phyloP scores from a whole-genome alignment of 441 rosid species.

The Hura crepitans region DNA sequence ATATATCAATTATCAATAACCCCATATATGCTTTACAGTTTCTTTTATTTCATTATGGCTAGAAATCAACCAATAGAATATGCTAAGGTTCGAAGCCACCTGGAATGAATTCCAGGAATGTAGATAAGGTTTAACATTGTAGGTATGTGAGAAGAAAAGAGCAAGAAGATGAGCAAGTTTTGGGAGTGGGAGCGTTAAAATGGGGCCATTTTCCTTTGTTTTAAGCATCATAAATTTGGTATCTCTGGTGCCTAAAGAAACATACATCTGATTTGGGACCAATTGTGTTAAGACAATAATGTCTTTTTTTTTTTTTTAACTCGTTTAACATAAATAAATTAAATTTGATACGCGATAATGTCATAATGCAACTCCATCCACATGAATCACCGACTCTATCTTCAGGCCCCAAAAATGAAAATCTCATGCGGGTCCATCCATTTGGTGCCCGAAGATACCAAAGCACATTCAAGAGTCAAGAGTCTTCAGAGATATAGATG shows the following conservation, averaged over 20 bases:
- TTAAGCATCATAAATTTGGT: background rate
- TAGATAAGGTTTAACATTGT: background rate
- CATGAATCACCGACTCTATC: conserved; percentile 34
- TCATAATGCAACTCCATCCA: conserved; percentile 26
- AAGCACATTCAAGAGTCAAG: background rate
- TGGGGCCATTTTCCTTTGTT: conserved; percentile 14
- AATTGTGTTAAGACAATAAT: too few relatives aligned
- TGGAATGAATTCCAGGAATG: background rate
- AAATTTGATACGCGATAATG: background rate
- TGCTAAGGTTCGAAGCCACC: background rate
- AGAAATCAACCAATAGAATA: too few relatives aligned
- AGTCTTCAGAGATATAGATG: background rate
- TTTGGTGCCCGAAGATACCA: background rate
- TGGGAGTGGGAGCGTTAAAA: too few relatives aligned
- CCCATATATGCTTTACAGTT: too few relatives aligned
- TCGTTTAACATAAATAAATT: background rate
- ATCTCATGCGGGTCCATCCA: background rate
- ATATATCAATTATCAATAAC: too few relatives aligned
- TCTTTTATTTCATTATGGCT: too few relatives aligned
- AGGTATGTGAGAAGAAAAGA: background rate
- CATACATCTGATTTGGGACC: background rate
- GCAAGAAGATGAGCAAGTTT: background rate
- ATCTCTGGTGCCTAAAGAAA: background rate
- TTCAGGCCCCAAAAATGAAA: background rate
- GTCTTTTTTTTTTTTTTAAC: too few relatives aligned